Evolutionary conservation across 805 yeast species (phyloP), one percentile per base, ranked within the genome.

Genomic region (Saturnispora saitoi): DNA sequence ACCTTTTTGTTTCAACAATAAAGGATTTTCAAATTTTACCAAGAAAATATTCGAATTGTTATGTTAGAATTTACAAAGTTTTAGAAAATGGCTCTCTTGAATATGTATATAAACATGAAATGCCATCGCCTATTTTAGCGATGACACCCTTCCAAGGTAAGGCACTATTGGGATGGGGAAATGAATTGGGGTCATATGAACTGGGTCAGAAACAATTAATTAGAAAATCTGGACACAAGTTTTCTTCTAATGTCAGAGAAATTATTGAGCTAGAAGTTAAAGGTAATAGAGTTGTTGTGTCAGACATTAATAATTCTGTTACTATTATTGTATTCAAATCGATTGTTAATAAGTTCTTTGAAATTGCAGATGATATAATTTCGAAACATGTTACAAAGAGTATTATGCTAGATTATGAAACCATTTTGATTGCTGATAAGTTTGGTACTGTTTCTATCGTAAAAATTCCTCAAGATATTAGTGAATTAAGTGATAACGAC

Each of bases 361-460:
- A 83, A 2, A 68, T 90, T 49, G 81, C 80, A 1, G 89, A 81
- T 58, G 98, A 93, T 64, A 62, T 72, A 0, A 65, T 82, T 34
- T 71, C 80, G 31, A 69, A 96, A 30, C 85, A 83, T 58, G 72
- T 83, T 3, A 83, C 95, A 0, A 56, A 80, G 2, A 56, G 83
- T 39, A 59, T 71, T 3, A 66, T 78, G 54, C 65, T 93, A 4
- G 98, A 93, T 61, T 76, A 78, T 52, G 80, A 79, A 48, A 88
- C 96, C 0, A 77, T 85, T 1, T 68, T 84, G 37, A 87, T 86
- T 1, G 96, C 96, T 12, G 98, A 93, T 61, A 82, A 81, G 58
- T 88, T 85, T 65, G 97, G 98, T 0, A 86, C 83, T 56, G 42
- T 89, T 0, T 80, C 83, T 64, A 75, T 86, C 1, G 65, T 87